These are phyloP conservation scores for Lactarius sp. DNA, from an alignment of 768 basidiomycete genomes.

Conservation along the genomic window DNA sequence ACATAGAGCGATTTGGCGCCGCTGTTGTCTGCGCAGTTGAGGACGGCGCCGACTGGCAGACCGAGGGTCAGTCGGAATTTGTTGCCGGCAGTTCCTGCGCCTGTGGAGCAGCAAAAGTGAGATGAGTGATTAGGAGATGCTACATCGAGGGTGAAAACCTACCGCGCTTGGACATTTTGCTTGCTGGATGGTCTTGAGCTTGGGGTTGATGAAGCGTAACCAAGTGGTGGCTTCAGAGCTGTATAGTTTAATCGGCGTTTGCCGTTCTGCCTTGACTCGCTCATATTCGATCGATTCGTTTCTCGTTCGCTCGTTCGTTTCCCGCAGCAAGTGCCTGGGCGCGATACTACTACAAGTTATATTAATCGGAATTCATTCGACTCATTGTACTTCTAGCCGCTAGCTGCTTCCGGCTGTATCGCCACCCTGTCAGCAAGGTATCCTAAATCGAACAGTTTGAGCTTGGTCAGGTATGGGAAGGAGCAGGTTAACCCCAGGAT, in stretches of 20 bases:
- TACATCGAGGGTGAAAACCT: slow-evolving; percentile 15
- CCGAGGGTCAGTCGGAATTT: slow-evolving; percentile 95
- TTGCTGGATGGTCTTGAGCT: slow-evolving; percentile 28
- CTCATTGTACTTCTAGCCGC: neutral
- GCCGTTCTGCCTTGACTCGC: neutral
- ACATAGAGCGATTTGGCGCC: slow-evolving; percentile 94
- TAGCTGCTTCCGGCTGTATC: neutral
- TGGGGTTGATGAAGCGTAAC: slow-evolving; percentile 6
- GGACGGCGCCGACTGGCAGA: slow-evolving; percentile 90
- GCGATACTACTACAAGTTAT: neutral
- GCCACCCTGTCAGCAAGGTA: neutral
- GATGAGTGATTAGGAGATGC: neutral
- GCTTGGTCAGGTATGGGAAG: neutral
- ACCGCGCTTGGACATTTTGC: slow-evolving; percentile 38
- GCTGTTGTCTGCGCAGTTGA: slow-evolving; percentile 99
- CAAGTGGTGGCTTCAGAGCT: slow-evolving; percentile 27
- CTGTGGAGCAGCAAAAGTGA: slow-evolving; percentile 28
- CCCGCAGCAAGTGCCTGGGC: neutral
- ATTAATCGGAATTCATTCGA: neutral
- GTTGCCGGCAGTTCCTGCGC: slow-evolving; percentile 75
- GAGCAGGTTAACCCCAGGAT: no score
- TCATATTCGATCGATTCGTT: neutral
- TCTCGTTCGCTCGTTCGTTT: no score
- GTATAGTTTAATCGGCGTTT: slow-evolving; percentile 32
- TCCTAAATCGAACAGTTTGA: neutral